These are phyloP conservation scores for Kuraishia piskuri DNA, from an alignment of 805 yeast species.

Conservation along the genomic window DNA sequence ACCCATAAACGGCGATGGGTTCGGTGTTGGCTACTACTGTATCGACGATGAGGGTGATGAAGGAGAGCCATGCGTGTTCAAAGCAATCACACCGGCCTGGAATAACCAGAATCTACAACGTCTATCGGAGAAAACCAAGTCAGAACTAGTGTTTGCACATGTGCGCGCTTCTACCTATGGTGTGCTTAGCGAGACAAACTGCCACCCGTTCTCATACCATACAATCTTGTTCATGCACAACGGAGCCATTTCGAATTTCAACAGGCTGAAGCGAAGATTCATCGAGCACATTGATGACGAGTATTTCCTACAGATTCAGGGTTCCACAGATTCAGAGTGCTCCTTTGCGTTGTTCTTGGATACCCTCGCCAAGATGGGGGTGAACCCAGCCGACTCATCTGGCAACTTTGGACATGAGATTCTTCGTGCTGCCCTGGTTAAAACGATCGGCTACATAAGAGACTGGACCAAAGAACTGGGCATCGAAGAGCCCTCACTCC, in stretches of 20 bases:
- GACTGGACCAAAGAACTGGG: constrained; percentile 67
- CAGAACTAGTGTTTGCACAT: constrained; percentile 84
- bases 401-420: constrained; percentile 44
- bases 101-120: constrained; percentile 85
- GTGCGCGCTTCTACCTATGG: constrained; percentile 96
- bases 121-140: constrained; percentile 80
- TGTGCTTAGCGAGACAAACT: constrained; percentile 86
- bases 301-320: constrained; percentile 76
- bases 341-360: constrained; percentile 85
- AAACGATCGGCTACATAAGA: constrained; percentile 68
- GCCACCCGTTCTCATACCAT: constrained; percentile 91
- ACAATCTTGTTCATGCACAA: constrained; percentile 95
- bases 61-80: constrained; percentile 85
- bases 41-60: constrained; percentile 34
- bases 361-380: constrained; percentile 65
- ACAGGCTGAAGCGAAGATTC: constrained; percentile 61
- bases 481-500: constrained; percentile 65
- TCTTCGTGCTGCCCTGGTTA: constrained; percentile 59
- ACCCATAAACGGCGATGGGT: constrained; percentile 97
- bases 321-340: constrained; percentile 94
- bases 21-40: constrained; percentile 91
- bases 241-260: constrained; percentile 77
- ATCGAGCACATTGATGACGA: constrained; percentile 70
- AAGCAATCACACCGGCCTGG: constrained; percentile 98
- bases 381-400: constrained; percentile 46